phyloP scores from a whole-genome alignment of 106 monocot species.

The Dendrobium huoshanense region DNA sequence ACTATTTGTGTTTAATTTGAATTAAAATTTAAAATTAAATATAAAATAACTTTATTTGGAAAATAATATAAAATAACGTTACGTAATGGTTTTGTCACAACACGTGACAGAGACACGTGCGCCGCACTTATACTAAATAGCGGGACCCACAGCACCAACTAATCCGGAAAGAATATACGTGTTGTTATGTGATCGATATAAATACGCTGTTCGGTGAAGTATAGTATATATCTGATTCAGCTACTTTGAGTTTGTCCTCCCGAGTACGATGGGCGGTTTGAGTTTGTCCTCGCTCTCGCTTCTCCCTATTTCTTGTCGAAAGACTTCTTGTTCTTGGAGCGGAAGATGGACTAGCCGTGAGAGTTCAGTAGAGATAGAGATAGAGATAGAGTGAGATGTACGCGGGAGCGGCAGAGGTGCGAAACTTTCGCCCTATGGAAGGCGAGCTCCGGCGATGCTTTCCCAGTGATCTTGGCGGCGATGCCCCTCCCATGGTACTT shows the following conservation, averaged over 20 bases:
- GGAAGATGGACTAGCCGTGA: not conserved
- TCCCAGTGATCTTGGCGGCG: not conserved
- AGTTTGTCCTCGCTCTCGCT: not conserved
- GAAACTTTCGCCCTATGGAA: conserved; percentile 1
- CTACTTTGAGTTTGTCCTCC: not conserved
- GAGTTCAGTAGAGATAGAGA: not conserved
- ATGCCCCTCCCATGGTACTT: not conserved
- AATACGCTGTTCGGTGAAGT: not conserved
- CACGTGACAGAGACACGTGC: not conserved
- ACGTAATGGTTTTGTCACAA: not conserved
- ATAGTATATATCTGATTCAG: not conserved
- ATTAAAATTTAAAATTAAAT: no score
- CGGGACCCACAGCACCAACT: not conserved
- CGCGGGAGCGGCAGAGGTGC: not conserved
- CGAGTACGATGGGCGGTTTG: not conserved
- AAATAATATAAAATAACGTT: no score
- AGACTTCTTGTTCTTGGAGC: not conserved
- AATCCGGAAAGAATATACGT: not conserved
- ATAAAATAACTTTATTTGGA: no score
- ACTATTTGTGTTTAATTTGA: no score
- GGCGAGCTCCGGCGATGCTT: conserved; percentile 5
- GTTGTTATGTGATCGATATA: not conserved
- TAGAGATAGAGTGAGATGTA: conserved; percentile 1
- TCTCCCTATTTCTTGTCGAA: not conserved
- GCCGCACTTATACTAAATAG: not conserved